phyloP scores from a whole-genome alignment of 2,329 filamentous ascomycete genomes.

The Exserohilum rostratum region DNA sequence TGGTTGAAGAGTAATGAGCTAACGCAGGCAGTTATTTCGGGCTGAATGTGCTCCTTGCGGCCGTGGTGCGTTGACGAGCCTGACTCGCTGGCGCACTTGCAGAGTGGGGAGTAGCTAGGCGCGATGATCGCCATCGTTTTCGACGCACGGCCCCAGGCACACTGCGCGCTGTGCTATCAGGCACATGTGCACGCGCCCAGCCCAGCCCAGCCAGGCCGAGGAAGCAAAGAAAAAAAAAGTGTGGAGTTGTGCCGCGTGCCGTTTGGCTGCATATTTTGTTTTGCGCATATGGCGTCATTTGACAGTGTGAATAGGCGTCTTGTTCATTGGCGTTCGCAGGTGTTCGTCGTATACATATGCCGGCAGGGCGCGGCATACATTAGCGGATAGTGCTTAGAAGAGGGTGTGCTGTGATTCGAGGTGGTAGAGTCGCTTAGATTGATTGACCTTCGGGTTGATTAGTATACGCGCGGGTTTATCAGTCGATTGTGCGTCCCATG shows the following conservation, averaged over 20 bases:
- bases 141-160: slow-evolving; percentile 22
- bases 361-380: slow-evolving; percentile 4
- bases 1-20: slow-evolving; percentile 28
- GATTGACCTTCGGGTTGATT: slow-evolving; percentile 6
- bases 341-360: background rate
- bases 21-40: slow-evolving; percentile 51
- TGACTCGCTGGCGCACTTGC: slow-evolving; percentile 11
- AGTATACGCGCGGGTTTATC: slow-evolving; percentile 4
- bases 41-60: slow-evolving; percentile 50
- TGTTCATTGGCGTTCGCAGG: background rate
- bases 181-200: slow-evolving; percentile 1
- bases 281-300: slow-evolving; percentile 14
- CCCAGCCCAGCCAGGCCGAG: slow-evolving; percentile 6
- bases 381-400: background rate
- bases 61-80: slow-evolving; percentile 40
- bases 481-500: background rate
- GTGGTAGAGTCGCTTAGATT: slow-evolving; percentile 8
- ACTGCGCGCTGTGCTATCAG: slow-evolving; percentile 9
- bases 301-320: background rate
- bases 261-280: slow-evolving; percentile 8
- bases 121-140: slow-evolving; percentile 24
- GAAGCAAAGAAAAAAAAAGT: slow-evolving; percentile 4
- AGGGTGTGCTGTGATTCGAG: slow-evolving; percentile 11
- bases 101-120: slow-evolving; percentile 9
- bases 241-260: slow-evolving; percentile 11